phyloP scores from a whole-genome alignment of 257 asterid genomes.

The Parsonsia alboflavescens region DNA sequence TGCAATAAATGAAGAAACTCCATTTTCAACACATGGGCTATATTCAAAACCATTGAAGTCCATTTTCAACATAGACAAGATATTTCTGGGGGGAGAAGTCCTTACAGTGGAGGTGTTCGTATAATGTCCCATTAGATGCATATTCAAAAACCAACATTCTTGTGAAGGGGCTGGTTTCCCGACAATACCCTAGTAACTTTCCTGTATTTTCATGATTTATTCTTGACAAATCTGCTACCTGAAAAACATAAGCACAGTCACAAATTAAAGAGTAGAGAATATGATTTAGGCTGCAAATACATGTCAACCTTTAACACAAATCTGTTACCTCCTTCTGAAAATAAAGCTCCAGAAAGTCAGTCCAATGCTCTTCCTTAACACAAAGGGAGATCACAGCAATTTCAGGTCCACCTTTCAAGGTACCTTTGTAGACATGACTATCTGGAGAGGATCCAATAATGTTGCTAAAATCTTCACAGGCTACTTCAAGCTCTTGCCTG shows the following conservation, averaged over 20 bases:
- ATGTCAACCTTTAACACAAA: background rate
- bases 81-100: background rate
- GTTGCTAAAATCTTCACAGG: constrained; percentile 99
- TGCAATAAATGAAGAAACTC: constrained; percentile 24
- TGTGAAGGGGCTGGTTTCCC: constrained; percentile 73
- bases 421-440: constrained; percentile 80
- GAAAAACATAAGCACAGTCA: constrained; percentile 12
- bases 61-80: background rate
- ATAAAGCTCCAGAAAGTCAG: constrained; percentile 80
- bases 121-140: constrained; percentile 90
- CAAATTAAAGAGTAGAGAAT: constrained; percentile 6
- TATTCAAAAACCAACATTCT: constrained; percentile 93
- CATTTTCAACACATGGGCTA: constrained; percentile 7
- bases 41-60: background rate
- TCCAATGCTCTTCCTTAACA: constrained; percentile 82
- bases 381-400: constrained; percentile 83
- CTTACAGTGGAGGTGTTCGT: constrained; percentile 97
- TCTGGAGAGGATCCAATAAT: constrained; percentile 85
- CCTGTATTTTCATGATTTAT: constrained; percentile 65
- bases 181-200: constrained; percentile 79
- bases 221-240: constrained; percentile 93
- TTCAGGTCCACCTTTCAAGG: constrained; percentile 75
- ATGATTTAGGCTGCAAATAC: background rate
- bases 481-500: constrained; percentile 86
- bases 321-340: constrained; percentile 81